Evolutionary conservation across 208 protist species (phyloP).

Genomic region (Crithidia expoeki): DNA sequence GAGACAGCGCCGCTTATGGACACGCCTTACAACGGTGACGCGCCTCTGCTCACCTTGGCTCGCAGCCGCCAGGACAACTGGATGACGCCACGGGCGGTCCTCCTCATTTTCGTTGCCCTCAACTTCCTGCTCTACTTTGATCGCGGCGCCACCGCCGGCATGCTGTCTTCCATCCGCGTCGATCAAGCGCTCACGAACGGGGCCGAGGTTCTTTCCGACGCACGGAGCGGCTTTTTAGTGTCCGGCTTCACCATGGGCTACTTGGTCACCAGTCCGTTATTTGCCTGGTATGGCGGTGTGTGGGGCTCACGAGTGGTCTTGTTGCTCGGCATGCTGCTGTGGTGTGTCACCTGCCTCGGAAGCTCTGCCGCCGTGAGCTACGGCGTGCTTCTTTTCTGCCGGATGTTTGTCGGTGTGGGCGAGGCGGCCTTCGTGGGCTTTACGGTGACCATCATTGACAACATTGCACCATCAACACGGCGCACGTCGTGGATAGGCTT

Average conservation of each 20-base stretch:
- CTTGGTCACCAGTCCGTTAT: constrained; percentile 70
- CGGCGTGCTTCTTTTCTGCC: constrained; percentile 45
- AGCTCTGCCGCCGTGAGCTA: constrained; percentile 60
- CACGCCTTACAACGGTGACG: not conserved
- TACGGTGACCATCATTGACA: constrained; percentile 81
- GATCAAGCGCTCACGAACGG: constrained; percentile 36
- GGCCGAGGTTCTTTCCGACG: constrained; percentile 39
- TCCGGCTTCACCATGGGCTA: constrained; percentile 87
- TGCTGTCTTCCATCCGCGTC: constrained; percentile 42
- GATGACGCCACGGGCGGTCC: constrained; percentile 31
- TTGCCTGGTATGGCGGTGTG: constrained; percentile 48
- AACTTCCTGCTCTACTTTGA: constrained; percentile 91
- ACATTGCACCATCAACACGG: constrained; percentile 57
- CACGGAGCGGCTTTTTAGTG: constrained; percentile 58
- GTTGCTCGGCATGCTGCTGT: constrained; percentile 61
- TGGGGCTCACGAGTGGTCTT: constrained; percentile 54
- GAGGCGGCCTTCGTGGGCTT: constrained; percentile 87
- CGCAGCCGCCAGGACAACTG: not conserved
- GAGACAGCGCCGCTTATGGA: constrained; percentile 5
- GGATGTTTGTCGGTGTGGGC: constrained; percentile 75
- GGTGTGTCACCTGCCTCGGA: constrained; percentile 51
- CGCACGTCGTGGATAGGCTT: constrained; percentile 83
- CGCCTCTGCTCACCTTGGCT: not conserved
- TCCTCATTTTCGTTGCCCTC: constrained; percentile 59
- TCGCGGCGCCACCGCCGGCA: constrained; percentile 63